phyloP scores from a whole-genome alignment of 345 rosid species.

The Hibiscus syriacus region DNA sequence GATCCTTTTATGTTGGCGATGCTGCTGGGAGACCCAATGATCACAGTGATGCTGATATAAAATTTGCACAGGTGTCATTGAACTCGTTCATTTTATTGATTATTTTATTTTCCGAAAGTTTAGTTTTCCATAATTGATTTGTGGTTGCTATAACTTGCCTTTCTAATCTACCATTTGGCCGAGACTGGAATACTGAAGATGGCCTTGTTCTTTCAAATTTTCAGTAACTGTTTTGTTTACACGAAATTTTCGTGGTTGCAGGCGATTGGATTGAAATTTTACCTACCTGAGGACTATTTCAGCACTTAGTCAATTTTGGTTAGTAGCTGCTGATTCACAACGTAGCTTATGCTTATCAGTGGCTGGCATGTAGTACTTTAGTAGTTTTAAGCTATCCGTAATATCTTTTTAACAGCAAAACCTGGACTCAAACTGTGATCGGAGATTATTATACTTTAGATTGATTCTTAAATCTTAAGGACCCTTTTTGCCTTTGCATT shows the following conservation, averaged over 20 bases:
- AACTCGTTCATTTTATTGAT: not conserved
- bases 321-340: not conserved
- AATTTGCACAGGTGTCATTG: slow-evolving; percentile 67
- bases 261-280: slow-evolving; percentile 69
- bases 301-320: slow-evolving; percentile 10
- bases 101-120: not conserved
- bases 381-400: not conserved
- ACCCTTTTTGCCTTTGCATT: not conserved
- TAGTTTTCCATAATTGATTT: not conserved
- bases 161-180: not conserved
- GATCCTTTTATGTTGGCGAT: slow-evolving; percentile 95
- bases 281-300: slow-evolving; percentile 73
- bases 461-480: not conserved
- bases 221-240: too few relatives aligned
- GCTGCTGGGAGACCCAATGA: slow-evolving; percentile 82
- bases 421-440: not conserved
- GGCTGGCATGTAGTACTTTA: not conserved
- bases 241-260: slow-evolving; percentile 26
- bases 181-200: not conserved
- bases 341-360: not conserved
- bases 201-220: not conserved
- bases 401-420: not conserved
- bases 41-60: slow-evolving; percentile 79
- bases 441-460: not conserved
- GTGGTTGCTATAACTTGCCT: not conserved